A percentile compares a stretch with the other conserved stretches of the same genome.
These are phyloP conservation scores for Saccharum spontaneum DNA, from an alignment of 176 grass and related monocot species.

Conservation along the genomic window DNA sequence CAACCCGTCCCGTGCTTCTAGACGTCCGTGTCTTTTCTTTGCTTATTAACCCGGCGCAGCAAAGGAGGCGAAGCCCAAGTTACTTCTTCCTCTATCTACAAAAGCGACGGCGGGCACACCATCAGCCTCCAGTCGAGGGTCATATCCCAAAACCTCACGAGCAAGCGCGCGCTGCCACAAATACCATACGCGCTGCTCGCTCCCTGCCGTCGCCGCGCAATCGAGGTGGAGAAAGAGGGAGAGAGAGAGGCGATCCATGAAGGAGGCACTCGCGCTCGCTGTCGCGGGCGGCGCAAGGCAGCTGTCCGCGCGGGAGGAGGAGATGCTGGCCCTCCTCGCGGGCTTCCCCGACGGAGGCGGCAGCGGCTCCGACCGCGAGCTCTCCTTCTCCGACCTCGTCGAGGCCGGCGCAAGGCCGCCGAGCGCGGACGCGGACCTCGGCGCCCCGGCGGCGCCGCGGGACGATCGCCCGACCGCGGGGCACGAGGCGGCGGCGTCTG, in stretches of 20 bases:
- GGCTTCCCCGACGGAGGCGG: constrained; percentile 29
- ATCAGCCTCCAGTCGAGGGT: not conserved
- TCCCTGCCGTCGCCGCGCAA: not conserved
- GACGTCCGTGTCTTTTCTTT: not conserved
- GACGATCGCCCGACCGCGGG: not conserved
- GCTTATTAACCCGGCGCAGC: not conserved
- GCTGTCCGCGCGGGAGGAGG: constrained; percentile 47
- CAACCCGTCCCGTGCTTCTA: not conserved
- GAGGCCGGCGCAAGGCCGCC: not conserved
- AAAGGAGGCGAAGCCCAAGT: not conserved
- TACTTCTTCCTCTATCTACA: not conserved
- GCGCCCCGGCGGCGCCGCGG: not conserved
- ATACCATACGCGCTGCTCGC: not conserved
- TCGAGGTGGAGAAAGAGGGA: not conserved
- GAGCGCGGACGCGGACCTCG: not conserved
- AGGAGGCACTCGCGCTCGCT: constrained; percentile 30
- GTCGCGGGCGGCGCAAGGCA: constrained; percentile 2
- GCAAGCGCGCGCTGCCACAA: not conserved
- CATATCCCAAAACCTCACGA: not conserved
- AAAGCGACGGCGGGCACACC: not conserved
- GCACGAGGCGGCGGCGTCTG: not conserved
- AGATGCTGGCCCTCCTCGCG: constrained; percentile 54
- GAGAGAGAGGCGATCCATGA: not conserved
- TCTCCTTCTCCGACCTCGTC: constrained; percentile 62
- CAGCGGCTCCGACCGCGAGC: constrained; percentile 33